Base-by-base conservation (phyloP, 2,329 filamentous ascomycete genomes). In the Ophiostoma triangulosporum region DNA sequence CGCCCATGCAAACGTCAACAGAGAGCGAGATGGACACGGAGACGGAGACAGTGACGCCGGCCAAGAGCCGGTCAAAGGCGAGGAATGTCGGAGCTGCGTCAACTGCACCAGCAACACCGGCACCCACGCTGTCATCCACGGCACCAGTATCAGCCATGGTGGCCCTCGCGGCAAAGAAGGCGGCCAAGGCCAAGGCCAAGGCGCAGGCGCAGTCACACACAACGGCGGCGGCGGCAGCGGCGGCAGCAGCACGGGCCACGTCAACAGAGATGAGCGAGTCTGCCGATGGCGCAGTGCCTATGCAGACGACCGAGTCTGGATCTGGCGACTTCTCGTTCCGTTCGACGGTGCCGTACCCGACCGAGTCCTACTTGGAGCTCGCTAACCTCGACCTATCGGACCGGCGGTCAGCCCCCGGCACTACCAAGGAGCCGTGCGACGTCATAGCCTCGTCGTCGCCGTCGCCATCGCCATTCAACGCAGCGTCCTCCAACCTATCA, bases 251-350 rank as follows among this genome's bases (percentile, higher is more conserved):
- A 32, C 29, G 56, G 54, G 38, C 60, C 54, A 49, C 54, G 20
- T 51, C 57, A 22, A 29, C 54, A 12, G 53, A 57, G 15, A 40
- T 52, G 59, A 14, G 36, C 2, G 54, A 56, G 12, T 33, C 53
- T 9, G 40, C 50, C 40, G 71, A 65, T 55, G 70, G 73, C 60
- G 66, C 29, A 17, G 29, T 22, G 17, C 46, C 46, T 5, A 32
- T 32, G 46, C 26, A 59, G 53, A 53, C 60, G 51, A 31, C 57
- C 20, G 33, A 56, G 24, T 12, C 32, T 54, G 29, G 51, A 53
- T 12, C 60, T 40, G 76, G 81, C 17, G 73, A 66, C 20, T 90
- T 90, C 62, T 84, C 80, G 3, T 90, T 89, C 62, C 81, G 83
- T 54, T 81, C 84, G 0, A 65, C 75, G 1, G 74, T 84, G 57